Evolutionary conservation across 805 yeast species (phyloP), one percentile per base, ranked within the genome.

Genomic region (Cyberlindnera saturnus): DNA sequence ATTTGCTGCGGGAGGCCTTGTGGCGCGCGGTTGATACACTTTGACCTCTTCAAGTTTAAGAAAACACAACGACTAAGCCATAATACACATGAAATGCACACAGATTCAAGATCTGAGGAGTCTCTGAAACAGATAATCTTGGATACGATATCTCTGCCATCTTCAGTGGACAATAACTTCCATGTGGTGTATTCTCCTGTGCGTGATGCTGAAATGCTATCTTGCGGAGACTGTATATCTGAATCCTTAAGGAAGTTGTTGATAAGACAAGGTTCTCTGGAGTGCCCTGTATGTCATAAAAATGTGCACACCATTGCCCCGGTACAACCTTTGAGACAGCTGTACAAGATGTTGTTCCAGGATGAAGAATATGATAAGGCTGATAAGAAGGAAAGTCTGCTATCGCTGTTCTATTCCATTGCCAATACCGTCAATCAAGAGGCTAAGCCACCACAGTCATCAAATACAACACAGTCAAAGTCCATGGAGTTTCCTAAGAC

Each of bases 201-300:
- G 2, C 33, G 41, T 1, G 62, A 57, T 43, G 55, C 62, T 4
- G 55, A 63, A 2, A 56, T 65, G 28, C 48, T 69, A 3, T 49
- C 66, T 1, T 71, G 75, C 49, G 75, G 75, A 1, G 68, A 73
- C 49, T 40, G 70, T 3, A 52, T 70, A 5, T 65, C 73, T 1
- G 65, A 64, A 31, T 41, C 41, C 5, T 46, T 69, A 5, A 63
- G 58, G 1, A 44, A 43, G 3, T 49, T 51, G 17, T 40, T 65
- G 6, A 23, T 43, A 10, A 38, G 55, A 3, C 28, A 35, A 17
- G 23, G 32, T 43, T 54, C 28, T 32, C 45, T 43, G 30, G 41
- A 9, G 26, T 47, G 43, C 52, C 66, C 53, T 19, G 15, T 45
- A 0, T 57, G 61, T 31, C 46, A 45, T 14, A n/a, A 11, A 2